phyloP scores from a whole-genome alignment of 164 flowering plant species.

The Berberis vulgaris region DNA sequence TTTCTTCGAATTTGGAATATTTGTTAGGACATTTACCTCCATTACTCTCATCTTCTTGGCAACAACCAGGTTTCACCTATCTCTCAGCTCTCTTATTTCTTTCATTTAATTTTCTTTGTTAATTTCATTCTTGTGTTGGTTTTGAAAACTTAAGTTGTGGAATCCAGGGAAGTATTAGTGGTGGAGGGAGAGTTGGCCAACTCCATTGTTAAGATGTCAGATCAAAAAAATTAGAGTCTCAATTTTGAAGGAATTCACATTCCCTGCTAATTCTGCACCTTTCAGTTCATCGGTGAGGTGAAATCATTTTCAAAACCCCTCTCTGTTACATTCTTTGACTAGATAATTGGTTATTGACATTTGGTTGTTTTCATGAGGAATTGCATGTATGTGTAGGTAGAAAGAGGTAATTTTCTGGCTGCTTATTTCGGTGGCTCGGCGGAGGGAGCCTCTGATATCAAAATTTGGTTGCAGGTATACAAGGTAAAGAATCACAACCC shows the following conservation, averaged over 20 bases:
- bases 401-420: slow-evolving; percentile 57
- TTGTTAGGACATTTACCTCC: no score
- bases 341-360: neutral
- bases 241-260: slow-evolving; percentile 56
- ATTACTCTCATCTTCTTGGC: no score
- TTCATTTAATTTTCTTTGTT: no score
- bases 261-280: slow-evolving; percentile 52
- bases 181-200: no score
- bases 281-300: slow-evolving; percentile 85
- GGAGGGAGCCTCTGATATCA: slow-evolving; percentile 91
- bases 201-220: no score
- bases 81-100: no score
- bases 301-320: neutral
- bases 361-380: neutral
- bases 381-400: slow-evolving; percentile 34
- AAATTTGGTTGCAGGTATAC: slow-evolving; percentile 81
- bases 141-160: no score
- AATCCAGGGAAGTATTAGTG: no score
- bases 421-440: slow-evolving; percentile 84
- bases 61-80: no score
- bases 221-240: no score
- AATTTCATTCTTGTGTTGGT: no score
- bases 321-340: neutral
- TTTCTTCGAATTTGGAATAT: no score
- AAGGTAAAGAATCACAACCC: slow-evolving; percentile 35